Percentiles rank a stretch among this genome's conserved stretches.
Evolutionary conservation across 2,329 filamentous ascomycete genomes (phyloP).

Genomic region (Whalleya microplaca): DNA sequence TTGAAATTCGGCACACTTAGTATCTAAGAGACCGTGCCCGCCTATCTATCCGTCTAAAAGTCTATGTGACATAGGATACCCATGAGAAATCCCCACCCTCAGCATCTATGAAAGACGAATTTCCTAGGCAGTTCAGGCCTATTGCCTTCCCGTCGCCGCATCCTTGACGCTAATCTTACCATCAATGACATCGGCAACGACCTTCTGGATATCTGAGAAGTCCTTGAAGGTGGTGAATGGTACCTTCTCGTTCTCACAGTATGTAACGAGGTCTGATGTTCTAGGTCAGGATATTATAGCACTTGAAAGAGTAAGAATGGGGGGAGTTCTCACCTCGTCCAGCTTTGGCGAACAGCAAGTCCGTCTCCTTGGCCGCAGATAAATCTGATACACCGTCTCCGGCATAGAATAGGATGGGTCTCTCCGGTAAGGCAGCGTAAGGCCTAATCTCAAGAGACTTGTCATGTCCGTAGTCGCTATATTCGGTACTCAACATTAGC

Average conservation of each 20-base stretch:
- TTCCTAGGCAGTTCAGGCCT: not conserved
- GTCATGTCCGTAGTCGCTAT: conserved; percentile 88
- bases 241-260: conserved; percentile 81
- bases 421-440: conserved; percentile 75
- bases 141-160: conserved; percentile 57
- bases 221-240: conserved; percentile 88
- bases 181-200: conserved; percentile 75
- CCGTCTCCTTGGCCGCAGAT: conserved; percentile 88
- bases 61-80: not conserved
- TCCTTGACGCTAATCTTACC: conserved; percentile 73
- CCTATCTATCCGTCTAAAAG: not conserved
- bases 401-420: conserved; percentile 90
- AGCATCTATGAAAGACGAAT: not conserved
- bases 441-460: conserved; percentile 91
- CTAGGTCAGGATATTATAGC: conserved; percentile 19
- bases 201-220: conserved; percentile 78
- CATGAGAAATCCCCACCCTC: not conserved
- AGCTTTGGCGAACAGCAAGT: conserved; percentile 90
- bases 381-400: conserved; percentile 94
- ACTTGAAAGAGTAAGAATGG: not conserved
- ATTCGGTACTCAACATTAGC: conserved; percentile 7
- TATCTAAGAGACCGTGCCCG: not conserved
- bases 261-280: conserved; percentile 77
- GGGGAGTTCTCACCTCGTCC: conserved; percentile 67
- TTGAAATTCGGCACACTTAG: not conserved